Evolutionary conservation across 148 eudicot genomes (phyloP).

Genomic region (Vaccinium corymbosum): DNA sequence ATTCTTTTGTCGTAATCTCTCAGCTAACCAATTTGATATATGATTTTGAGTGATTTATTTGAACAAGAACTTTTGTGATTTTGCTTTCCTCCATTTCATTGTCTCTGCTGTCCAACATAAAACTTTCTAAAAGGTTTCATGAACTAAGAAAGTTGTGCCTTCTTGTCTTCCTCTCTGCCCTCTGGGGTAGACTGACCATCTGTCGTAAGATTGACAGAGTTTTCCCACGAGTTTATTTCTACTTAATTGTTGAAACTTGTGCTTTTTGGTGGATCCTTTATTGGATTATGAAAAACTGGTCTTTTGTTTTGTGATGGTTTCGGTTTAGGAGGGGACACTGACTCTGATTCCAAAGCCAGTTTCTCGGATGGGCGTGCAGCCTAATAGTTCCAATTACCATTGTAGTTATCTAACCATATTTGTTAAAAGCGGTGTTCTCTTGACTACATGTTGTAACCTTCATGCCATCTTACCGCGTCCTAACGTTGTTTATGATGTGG

Average conservation of each 20-base stretch:
- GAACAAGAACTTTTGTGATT: not conserved
- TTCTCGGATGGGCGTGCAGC: not conserved
- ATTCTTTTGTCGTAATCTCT: not conserved
- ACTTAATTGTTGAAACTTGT: not conserved
- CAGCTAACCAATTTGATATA: not conserved
- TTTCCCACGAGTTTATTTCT: slow-evolving; percentile 3
- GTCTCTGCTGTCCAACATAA: not conserved
- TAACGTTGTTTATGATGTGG: slow-evolving; percentile 10
- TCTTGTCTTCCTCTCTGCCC: not conserved
- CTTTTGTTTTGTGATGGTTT: not conserved
- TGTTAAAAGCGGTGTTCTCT: not conserved
- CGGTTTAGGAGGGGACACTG: not conserved
- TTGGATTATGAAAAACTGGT: not conserved
- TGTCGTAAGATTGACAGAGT: not conserved
- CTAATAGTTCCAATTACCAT: not conserved
- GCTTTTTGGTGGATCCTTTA: not conserved
- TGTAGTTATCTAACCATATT: not conserved
- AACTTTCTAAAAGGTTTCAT: not conserved
- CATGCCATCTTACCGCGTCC: not conserved
- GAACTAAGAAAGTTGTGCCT: not conserved
- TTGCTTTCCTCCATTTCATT: not conserved
- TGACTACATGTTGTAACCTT: not conserved
- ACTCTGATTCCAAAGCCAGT: not conserved
- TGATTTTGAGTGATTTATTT: not conserved
- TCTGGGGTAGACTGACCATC: not conserved